Evolutionary conservation across 768 basidiomycete genomes (phyloP).

Genomic region (Lactarius trivialis): DNA sequence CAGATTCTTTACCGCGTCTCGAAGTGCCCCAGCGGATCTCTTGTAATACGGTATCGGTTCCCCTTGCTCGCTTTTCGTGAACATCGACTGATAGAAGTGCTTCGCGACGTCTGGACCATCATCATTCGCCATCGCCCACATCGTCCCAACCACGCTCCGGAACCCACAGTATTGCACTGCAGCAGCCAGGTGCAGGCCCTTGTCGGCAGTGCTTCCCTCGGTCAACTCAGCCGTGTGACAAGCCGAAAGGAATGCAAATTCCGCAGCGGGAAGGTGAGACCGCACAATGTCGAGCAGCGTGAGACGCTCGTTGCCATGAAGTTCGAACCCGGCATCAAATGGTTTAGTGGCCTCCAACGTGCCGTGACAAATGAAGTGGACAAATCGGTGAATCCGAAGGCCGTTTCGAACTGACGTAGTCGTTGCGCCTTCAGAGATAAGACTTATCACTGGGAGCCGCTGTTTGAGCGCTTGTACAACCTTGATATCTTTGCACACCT

Average conservation of each 20-base stretch:
- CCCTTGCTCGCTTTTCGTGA: background rate
- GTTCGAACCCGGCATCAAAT: background rate
- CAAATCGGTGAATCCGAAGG: background rate
- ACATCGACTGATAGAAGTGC: too few relatives aligned
- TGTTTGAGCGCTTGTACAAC: background rate
- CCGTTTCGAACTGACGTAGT: background rate
- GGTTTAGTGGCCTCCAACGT: background rate
- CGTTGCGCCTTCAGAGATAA: background rate
- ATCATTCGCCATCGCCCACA: background rate
- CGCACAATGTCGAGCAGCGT: background rate
- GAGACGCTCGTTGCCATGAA: background rate
- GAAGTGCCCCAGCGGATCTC: background rate
- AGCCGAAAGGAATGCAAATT: background rate
- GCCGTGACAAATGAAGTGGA: background rate
- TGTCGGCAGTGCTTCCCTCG: background rate
- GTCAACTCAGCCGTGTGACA: background rate
- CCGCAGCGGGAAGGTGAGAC: background rate
- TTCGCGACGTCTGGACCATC: background rate
- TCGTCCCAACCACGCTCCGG: background rate
- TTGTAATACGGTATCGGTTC: background rate
- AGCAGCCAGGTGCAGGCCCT: background rate
- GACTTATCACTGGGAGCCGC: background rate
- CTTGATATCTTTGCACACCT: background rate
- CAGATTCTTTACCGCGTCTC: background rate
- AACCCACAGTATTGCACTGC: background rate